Conservation (phyloP, 164 flowering plant genomes). For the Nymphaea colorata region DNA sequence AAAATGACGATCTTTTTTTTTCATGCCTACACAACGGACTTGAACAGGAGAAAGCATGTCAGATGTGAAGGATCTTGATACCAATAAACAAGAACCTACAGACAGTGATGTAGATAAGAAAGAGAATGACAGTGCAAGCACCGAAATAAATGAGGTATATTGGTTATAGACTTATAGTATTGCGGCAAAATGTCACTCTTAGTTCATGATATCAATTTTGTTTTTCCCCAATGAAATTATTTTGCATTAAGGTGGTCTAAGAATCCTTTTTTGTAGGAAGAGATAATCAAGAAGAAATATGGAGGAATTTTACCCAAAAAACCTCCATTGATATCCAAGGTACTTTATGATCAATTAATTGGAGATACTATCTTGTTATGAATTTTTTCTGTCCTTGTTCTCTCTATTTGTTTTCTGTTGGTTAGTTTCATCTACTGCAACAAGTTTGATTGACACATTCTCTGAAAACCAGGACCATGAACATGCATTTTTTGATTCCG, state of each 20-base stretch:
- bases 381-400: not conserved
- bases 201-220: not conserved
- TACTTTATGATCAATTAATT: constrained; percentile 5
- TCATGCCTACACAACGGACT: no score
- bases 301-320: constrained; percentile 66
- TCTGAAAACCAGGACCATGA: constrained; percentile 35
- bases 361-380: not conserved
- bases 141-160: not conserved
- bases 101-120: constrained; percentile 8
- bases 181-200: not conserved
- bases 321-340: constrained; percentile 81
- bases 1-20: no score
- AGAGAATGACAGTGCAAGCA: constrained; percentile 6
- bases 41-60: constrained; percentile 8
- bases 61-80: constrained; percentile 10
- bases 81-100: constrained; percentile 16
- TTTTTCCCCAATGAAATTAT: not conserved
- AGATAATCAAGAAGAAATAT: constrained; percentile 55
- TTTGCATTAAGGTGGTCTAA: not conserved
- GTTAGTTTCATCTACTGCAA: not conserved
- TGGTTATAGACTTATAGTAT: no score
- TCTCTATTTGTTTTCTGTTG: not conserved
- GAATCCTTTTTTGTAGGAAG: constrained; percentile 39
- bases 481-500: constrained; percentile 63
- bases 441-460: not conserved